Percentiles rank a stretch among this genome's conserved stretches.
Evolutionary conservation across 257 asterid species (phyloP).

Genomic region (Primulina tabacum): DNA sequence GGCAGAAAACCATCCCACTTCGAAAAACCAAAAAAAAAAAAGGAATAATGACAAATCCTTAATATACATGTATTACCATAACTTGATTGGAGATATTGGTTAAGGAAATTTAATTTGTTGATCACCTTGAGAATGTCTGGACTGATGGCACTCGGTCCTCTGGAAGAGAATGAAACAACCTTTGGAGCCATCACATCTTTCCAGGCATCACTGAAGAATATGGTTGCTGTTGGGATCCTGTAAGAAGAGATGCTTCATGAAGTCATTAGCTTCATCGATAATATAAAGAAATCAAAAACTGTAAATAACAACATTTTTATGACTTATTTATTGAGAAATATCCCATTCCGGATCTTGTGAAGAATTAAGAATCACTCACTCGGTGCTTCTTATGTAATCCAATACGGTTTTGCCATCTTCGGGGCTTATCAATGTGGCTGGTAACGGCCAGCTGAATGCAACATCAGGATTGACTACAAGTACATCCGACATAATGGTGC

Average conservation of each 20-base stretch:
- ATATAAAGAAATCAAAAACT: not conserved
- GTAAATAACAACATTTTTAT: not conserved
- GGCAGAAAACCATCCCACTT: not conserved
- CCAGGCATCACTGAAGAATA: conserved; percentile 38
- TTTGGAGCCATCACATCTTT: conserved; percentile 43
- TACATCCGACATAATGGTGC: conserved; percentile 38
- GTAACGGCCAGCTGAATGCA: conserved; percentile 46
- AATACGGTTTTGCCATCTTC: conserved; percentile 38
- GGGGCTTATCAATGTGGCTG: conserved; percentile 37
- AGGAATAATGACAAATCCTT: not conserved
- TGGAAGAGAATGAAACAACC: conserved; percentile 49
- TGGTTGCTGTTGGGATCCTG: conserved; percentile 48
- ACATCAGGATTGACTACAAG: conserved; percentile 29
- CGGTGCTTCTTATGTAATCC: conserved; percentile 37
- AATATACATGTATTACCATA: no score
- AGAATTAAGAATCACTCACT: conserved; percentile 20
- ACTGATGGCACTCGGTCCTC: conserved; percentile 48
- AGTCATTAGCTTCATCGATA: not conserved
- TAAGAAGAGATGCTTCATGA: not conserved
- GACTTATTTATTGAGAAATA: no score
- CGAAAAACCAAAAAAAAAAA: not conserved
- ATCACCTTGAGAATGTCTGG: conserved; percentile 56
- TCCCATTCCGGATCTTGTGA: no score
- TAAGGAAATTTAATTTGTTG: not conserved
- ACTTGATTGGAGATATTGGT: not conserved